Evolutionary conservation across 805 yeast species (phyloP), one percentile per base, ranked within the genome.

Genomic region (Aciculoconidium aculeatum): DNA sequence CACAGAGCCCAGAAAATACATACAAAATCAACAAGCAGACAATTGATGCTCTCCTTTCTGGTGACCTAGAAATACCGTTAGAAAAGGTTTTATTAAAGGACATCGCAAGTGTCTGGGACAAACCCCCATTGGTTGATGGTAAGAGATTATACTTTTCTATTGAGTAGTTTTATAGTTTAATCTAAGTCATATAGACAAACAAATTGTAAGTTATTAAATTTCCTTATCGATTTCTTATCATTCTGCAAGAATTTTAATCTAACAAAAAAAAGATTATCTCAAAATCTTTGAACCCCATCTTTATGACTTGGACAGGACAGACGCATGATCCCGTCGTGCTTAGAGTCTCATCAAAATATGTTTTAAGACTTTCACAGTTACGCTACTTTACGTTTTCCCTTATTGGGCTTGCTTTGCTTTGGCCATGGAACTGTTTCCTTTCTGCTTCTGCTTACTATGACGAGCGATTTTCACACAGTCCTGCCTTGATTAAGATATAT

Each of bases 361-460:
- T 15, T 17, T 39, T 40, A 24, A 40, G 41, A n/a, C 40, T 58
- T 10, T 52, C 64, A 2, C 58, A 51, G 36, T 44, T 64, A 14
- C 46, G 50, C 25, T 84, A 82, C 46, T 15, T 68, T 7, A 73
- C 90, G 0, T 86, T 80, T 45, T 56, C 76, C 14, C 42, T 73
- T 8, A 67, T 83, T 6, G 96, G 96, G 0, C 66, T 85, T 9
- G 80, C 95, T 1, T 64, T 81, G 12, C 65, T 90, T 12, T 90
- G 97, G 96, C 97, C 97, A 0, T 90, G 97, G 96, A 92, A 90
- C 62, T 77, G 92, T 42, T 80, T 88, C 39, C 57, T 92, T 7
- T 76, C 94, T 1, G 95, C 96, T 0, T 73, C 95, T 0, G 80
- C 81, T 6, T 87, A 85, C 55, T 85, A 86, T 46, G 67, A 71